A percentile compares a stretch with the other conserved stretches of the same genome.
Evolutionary conservation across 257 asterid genomes (phyloP).

Genomic region (Salvia hispanica): DNA sequence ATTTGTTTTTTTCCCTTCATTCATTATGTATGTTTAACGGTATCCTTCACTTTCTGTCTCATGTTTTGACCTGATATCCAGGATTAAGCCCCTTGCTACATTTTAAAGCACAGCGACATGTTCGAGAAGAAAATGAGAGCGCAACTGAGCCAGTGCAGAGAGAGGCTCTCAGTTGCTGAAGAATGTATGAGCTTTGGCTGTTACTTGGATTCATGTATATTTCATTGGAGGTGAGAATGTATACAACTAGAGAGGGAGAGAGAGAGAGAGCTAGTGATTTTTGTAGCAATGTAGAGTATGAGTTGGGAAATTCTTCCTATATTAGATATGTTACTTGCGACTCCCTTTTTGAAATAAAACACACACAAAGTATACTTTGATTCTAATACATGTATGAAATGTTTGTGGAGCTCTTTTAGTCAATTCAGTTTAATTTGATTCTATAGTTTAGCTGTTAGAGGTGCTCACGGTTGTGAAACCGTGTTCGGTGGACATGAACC

Average conservation of each 20-base stretch:
- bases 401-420: neutral
- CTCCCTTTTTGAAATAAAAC: no score
- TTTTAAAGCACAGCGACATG: constrained; percentile 13
- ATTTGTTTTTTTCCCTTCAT: no score
- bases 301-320: constrained; percentile 12
- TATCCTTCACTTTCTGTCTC: constrained; percentile 2
- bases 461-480: no score
- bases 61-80: constrained; percentile 17
- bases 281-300: constrained; percentile 7
- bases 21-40: no score
- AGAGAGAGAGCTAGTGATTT: neutral
- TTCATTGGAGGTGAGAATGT: neutral
- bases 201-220: constrained; percentile 14
- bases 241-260: neutral
- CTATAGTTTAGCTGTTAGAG: no score
- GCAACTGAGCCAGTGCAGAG: constrained; percentile 18
- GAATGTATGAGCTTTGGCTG: constrained; percentile 14
- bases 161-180: neutral
- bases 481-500: no score
- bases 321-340: neutral
- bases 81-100: constrained; percentile 37
- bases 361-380: neutral
- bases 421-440: neutral
- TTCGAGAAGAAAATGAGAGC: neutral
- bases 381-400: neutral